Evolutionary conservation across 352 stramenopile genomes (phyloP).

Genomic region (Globisporangium splendens): DNA sequence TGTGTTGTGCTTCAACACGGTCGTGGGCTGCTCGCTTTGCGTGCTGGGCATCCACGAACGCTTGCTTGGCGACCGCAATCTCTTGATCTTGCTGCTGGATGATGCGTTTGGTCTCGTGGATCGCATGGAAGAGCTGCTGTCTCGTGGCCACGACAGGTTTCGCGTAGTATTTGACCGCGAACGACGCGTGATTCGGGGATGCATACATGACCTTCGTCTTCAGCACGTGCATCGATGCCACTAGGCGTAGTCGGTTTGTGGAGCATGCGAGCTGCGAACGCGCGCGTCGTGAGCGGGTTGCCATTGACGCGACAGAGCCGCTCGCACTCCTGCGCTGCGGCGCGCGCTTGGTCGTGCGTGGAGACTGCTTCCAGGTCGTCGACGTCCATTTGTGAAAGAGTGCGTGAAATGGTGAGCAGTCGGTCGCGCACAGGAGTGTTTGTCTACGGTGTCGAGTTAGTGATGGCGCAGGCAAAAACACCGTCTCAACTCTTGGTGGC

Average conservation of each 20-base stretch:
- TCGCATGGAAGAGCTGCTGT: conserved; percentile 45
- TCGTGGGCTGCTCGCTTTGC: conserved; percentile 13
- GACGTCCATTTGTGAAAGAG: conserved; percentile 13
- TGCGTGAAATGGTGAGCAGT: not conserved
- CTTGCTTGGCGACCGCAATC: conserved; percentile 26
- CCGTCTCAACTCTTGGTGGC: too few relatives aligned
- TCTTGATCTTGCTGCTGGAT: conserved; percentile 24
- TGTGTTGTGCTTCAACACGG: conserved; percentile 8
- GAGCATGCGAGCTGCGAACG: conserved; percentile 20
- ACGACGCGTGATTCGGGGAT: conserved; percentile 23
- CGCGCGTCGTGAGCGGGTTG: conserved; percentile 32
- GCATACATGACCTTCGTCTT: not conserved
- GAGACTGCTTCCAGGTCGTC: conserved; percentile 22
- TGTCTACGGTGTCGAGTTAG: too few relatives aligned
- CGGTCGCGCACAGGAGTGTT: too few relatives aligned
- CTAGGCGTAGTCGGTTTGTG: conserved; percentile 15
- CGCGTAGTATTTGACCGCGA: conserved; percentile 29
- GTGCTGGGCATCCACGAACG: conserved; percentile 18
- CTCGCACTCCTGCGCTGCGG: conserved; percentile 26
- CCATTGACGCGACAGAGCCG: conserved; percentile 38
- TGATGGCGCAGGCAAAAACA: too few relatives aligned
- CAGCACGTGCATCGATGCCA: conserved; percentile 9
- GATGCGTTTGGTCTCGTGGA: conserved; percentile 33
- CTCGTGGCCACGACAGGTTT: conserved; percentile 35
- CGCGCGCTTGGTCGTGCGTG: conserved; percentile 22